Evolutionary conservation across 2,329 filamentous ascomycete species (phyloP).

Genomic region (Fusarium sp.): DNA sequence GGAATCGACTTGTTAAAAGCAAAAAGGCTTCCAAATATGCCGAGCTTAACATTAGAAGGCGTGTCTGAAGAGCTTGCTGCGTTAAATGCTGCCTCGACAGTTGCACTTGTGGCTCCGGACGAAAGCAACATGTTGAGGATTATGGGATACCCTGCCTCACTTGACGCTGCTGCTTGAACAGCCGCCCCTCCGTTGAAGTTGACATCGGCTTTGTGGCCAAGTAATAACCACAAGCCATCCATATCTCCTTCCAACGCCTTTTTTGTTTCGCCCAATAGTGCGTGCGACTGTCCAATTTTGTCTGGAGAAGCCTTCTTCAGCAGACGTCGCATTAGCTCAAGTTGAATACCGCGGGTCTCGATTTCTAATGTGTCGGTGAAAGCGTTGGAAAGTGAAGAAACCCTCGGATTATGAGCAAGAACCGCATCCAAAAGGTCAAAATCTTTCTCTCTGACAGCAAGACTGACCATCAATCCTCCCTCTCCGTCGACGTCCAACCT

Average conservation of each 20-base stretch:
- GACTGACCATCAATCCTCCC: slow-evolving; percentile 1
- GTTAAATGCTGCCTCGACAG: slow-evolving; percentile 13
- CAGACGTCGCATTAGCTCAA: slow-evolving; percentile 2
- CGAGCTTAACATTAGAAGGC: neutral
- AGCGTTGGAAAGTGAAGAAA: neutral
- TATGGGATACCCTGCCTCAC: neutral
- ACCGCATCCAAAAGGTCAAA: neutral
- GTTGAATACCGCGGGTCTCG: neutral
- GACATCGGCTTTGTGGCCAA: slow-evolving; percentile 21
- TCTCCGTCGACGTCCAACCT: slow-evolving; percentile 11
- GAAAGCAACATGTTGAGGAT: slow-evolving; percentile 21
- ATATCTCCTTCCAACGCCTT: slow-evolving; percentile 1
- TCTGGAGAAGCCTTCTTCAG: neutral
- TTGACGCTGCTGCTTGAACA: slow-evolving; percentile 13
- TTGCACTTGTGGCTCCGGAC: neutral
- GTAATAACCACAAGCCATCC: slow-evolving; percentile 4
- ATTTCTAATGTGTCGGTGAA: neutral
- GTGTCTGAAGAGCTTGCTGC: slow-evolving; percentile 7
- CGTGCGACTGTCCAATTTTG: slow-evolving; percentile 22
- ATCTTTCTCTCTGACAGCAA: neutral
- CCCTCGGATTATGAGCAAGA: neutral
- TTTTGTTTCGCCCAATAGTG: slow-evolving; percentile 12
- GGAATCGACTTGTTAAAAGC: slow-evolving; percentile 6
- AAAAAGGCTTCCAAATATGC: slow-evolving; percentile 9
- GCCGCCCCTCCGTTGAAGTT: slow-evolving; percentile 17